A percentile compares a stretch with the other conserved stretches of the same genome.
phyloP scores from a whole-genome alignment of 306 rosid species.

The Prunus salicina region DNA sequence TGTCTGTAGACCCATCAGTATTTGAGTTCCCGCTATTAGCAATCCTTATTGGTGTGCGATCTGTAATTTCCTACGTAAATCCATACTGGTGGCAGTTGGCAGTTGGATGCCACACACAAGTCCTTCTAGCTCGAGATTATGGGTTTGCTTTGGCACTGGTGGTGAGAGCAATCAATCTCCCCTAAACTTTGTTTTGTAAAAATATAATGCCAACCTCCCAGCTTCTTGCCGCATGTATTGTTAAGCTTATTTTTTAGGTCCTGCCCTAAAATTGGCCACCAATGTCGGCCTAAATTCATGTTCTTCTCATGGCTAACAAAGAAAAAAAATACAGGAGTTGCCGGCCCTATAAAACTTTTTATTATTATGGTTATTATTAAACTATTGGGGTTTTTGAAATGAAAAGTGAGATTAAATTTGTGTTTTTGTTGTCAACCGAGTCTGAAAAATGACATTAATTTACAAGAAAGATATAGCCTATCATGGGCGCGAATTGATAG shows the following conservation, averaged over 20 bases:
- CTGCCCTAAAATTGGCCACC: not conserved
- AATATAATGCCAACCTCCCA: not conserved
- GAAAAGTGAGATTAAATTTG: not conserved
- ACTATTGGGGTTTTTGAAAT: not conserved
- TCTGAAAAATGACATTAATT: too few relatives aligned
- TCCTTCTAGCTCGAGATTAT: too few relatives aligned
- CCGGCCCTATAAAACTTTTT: too few relatives aligned
- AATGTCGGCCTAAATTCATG: not conserved
- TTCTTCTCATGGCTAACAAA: not conserved
- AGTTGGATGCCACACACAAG: too few relatives aligned
- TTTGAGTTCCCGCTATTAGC: accelerated
- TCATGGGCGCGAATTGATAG: slow-evolving; percentile 10
- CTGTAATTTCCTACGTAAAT: too few relatives aligned
- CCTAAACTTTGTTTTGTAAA: not conserved
- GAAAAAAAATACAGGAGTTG: not conserved
- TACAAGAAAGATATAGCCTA: too few relatives aligned
- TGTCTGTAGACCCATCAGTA: too few relatives aligned
- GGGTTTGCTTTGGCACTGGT: accelerated
- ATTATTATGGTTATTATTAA: not conserved
- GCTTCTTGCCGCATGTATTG: not conserved
- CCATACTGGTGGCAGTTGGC: accelerated
- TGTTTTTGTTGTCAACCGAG: not conserved
- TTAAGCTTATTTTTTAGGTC: not conserved
- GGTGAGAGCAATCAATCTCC: too few relatives aligned
- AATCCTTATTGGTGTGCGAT: too few relatives aligned